Conservation (phyloP, 495 filamentous ascomycete species). For the Neurospora pannonica region DNA sequence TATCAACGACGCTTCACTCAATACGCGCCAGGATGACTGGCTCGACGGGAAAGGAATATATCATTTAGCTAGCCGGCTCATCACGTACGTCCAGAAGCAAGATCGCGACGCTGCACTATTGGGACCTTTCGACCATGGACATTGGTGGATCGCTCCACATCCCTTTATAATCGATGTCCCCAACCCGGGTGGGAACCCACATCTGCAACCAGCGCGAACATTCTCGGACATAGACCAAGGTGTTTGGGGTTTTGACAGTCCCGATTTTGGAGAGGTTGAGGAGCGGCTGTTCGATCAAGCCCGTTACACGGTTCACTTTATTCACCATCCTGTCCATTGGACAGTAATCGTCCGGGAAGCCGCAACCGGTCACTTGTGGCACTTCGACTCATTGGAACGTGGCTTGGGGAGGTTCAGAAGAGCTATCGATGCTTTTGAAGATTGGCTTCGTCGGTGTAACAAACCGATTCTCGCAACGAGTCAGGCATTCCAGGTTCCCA, state of each 20-base stretch:
- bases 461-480: background rate
- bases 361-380: constrained; percentile 1
- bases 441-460: background rate
- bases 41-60: background rate
- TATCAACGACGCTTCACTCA: background rate
- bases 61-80: background rate
- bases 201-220: background rate
- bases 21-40: background rate
- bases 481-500: background rate
- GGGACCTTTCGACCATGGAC: background rate
- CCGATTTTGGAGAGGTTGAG: background rate
- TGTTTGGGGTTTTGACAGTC: background rate
- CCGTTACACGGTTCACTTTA: constrained; percentile 1
- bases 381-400: background rate
- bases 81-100: background rate
- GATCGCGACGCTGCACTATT: background rate
- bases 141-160: constrained; percentile 2
- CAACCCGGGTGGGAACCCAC: background rate
- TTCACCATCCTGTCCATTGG: background rate
- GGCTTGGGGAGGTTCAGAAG: background rate
- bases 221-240: background rate
- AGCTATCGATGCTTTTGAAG: background rate
- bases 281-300: background rate
- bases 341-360: background rate
- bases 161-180: background rate